Conservation (phyloP, 2,329 filamentous ascomycete genomes). For the Penicillium sclerotigenum region DNA sequence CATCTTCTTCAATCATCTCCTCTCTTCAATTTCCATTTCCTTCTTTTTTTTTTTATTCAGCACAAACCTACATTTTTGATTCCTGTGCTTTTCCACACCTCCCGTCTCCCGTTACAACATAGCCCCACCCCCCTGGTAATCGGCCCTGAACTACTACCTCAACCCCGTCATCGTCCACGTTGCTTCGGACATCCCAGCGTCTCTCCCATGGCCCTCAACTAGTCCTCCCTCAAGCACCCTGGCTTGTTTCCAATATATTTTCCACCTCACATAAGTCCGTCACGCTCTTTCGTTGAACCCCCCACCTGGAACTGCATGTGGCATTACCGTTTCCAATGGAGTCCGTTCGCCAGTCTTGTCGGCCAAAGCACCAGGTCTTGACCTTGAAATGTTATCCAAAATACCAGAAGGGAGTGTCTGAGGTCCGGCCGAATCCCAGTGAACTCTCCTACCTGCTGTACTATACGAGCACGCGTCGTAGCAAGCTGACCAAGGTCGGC, state of each 20-base stretch:
- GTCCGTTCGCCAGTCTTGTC: conserved; percentile 60
- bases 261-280: not conserved
- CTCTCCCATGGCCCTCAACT: conserved; percentile 17
- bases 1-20: not conserved
- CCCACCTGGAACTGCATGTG: conserved; percentile 3
- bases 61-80: too few species aligned
- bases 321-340: conserved; percentile 45
- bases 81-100: too few species aligned
- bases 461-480: conserved; percentile 89
- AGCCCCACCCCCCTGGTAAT: conserved; percentile 27
- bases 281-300: conserved; percentile 6
- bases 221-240: not conserved
- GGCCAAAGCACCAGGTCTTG: conserved; percentile 94
- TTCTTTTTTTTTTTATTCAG: not conserved
- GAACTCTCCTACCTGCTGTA: conserved; percentile 96
- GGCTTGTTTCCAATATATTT: not conserved
- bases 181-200: conserved; percentile 6
- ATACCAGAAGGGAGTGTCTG: conserved; percentile 83
- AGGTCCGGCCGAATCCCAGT: conserved; percentile 93
- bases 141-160: conserved; percentile 25
- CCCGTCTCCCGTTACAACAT: not conserved
- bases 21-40: not conserved
- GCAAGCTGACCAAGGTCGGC: conserved; percentile 95
- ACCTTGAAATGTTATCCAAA: conserved; percentile 95
- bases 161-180: conserved; percentile 24